Base-by-base conservation (phyloP, 2,329 filamentous ascomycete species). In the Pseudogymnoascus sp. region DNA sequence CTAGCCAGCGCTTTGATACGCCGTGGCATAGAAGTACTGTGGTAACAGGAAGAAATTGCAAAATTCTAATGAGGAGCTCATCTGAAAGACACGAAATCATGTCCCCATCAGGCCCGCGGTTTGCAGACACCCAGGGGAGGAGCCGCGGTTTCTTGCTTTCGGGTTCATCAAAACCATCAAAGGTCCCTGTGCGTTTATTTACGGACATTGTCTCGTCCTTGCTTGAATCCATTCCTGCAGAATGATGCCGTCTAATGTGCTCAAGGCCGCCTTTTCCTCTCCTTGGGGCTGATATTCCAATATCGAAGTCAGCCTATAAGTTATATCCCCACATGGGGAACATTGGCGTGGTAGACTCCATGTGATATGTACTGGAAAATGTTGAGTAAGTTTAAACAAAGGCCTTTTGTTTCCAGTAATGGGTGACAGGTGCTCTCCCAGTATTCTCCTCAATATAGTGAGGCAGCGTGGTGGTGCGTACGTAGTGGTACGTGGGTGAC, bases 61-160 rank as follows among this genome's bases (percentile, higher is more conserved):
- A 80, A 65, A 97, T 89, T 69, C 92, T 89, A 63, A 97, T 78
- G 33, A 96, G 82, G 35, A 97, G 80, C 75, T 99, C 95, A 74
- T 96, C 90, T 66, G 92, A 96, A 61, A 97, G 80, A 7, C 76
- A 77, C 6, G 90, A 90, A 15, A 97, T 75, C 59, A 81, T 79
- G 75, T 96, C 89, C 50, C 29, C 29, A 21, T 33, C 11, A 15
- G n/a, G 5, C 29, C 13, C 19, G 10, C 1, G 17, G 29, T 21
- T 33, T 56, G 17, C 50, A 15, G 29, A 6, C 50, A 9, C n/a
- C 13, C 29, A 3, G 29, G 17, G 29, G 11, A 9, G 11, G 29
- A 35, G 50, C 9, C 50, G 50, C 4, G 29, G 29, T 15, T 33
- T 56, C 29, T 56, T 56, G 29, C 29, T 33, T 21, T 33, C 29